phyloP scores from a whole-genome alignment of 2,329 filamentous ascomycete species.

The Metarhizium anisopliae region DNA sequence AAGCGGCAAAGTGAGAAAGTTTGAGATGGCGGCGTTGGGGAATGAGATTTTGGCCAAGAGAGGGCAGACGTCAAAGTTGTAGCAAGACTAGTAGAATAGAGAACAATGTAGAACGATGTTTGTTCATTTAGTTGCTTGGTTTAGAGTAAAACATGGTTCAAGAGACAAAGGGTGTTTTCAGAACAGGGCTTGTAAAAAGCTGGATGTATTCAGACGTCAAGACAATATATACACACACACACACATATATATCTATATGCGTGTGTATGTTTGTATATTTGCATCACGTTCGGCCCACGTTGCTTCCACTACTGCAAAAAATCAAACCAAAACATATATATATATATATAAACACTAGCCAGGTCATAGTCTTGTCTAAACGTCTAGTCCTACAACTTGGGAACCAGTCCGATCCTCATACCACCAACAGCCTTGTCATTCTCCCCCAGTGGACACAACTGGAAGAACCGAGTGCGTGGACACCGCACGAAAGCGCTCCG shows the following conservation, averaged over 20 bases:
- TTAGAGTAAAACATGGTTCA: no score
- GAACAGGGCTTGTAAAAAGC: no score
- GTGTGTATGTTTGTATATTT: no score
- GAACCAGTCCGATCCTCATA: constrained; percentile 42
- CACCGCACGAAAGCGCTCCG: constrained; percentile 58
- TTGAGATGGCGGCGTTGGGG: constrained; percentile 49
- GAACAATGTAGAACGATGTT: no score
- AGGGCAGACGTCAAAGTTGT: constrained; percentile 37
- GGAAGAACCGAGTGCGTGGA: constrained; percentile 60
- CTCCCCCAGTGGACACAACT: constrained; percentile 50
- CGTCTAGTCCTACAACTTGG: constrained; percentile 35
- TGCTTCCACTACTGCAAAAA: no score
- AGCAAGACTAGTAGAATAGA: constrained; percentile 5
- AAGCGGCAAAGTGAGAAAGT: constrained; percentile 63
- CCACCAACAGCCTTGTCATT: constrained; percentile 48
- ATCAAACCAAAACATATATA: no score
- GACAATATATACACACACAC: no score
- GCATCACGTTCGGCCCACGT: no score
- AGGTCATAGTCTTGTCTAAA: neutral
- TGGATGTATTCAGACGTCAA: no score
- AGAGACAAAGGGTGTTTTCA: no score
- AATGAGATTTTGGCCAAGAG: constrained; percentile 44
- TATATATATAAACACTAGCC: neutral
- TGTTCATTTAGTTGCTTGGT: no score
- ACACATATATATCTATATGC: no score